A percentile compares a stretch with the other conserved stretches of the same genome.
These are phyloP conservation scores for Bryum argenteum DNA, from an alignment of 225 moss, liverwort and hornwort genomes.

Conservation along the genomic window DNA sequence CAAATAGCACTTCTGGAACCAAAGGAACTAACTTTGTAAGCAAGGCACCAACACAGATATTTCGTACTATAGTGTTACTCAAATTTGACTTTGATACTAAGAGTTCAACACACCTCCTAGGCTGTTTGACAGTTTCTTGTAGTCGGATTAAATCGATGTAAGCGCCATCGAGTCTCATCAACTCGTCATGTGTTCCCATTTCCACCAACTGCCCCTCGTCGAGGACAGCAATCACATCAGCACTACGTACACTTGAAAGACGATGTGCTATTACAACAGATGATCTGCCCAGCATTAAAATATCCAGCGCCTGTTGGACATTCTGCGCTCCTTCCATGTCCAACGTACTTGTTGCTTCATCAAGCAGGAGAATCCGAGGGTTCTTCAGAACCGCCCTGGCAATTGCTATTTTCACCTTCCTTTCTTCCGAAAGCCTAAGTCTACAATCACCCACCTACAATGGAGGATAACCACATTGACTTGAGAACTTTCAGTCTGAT, in stretches of 20 bases:
- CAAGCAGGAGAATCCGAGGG: constrained; percentile 94
- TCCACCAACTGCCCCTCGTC: constrained; percentile 98
- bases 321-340: constrained; percentile 93
- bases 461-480: constrained; percentile 21
- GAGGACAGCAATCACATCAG: constrained; percentile 94
- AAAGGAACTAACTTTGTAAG: constrained; percentile 1
- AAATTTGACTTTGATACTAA: not conserved
- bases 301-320: constrained; percentile 96
- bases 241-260: constrained; percentile 90
- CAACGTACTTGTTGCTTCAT: constrained; percentile 95
- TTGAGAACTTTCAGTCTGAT: constrained; percentile 16
- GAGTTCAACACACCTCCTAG: constrained; percentile 53
- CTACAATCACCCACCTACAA: constrained; percentile 59
- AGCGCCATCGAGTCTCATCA: constrained; percentile 68
- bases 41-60: constrained; percentile 12
- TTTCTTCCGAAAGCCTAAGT: constrained; percentile 54
- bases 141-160: constrained; percentile 69
- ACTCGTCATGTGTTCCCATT: constrained; percentile 96
- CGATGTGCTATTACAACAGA: constrained; percentile 97
- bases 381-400: constrained; percentile 97
- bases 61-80: constrained; percentile 4
- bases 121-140: constrained; percentile 72
- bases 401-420: constrained; percentile 78
- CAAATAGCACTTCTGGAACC: constrained; percentile 5
- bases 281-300: constrained; percentile 90